Base-by-base conservation (phyloP, 805 yeast genomes). In the Wickerhamiella siamensis region DNA sequence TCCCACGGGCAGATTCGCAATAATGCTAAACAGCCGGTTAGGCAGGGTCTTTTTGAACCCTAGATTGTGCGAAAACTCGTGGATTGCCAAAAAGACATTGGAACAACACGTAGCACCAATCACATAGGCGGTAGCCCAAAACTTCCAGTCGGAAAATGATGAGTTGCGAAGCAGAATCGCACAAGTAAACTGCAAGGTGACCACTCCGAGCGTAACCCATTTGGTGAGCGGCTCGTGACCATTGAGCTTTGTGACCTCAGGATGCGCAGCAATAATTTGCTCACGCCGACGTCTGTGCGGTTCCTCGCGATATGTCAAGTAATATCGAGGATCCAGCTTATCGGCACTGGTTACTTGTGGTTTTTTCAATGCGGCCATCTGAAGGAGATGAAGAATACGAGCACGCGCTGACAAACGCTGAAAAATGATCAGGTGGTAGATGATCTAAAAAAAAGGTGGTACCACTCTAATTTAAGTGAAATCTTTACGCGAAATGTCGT, bases 211-310 rank as follows among this genome's bases (percentile, higher is more conserved):
- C 15, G 81, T 77, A 14, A 81, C 72, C 65, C 79, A 86, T 56
- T 84, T 86, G 2, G 95, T 86, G 40, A 69, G 59, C 1, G 95
- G 93, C 58, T 86, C 96, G 46, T 75, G 82, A 4, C 95, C 95
- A 39, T 82, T 77, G 19, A 86, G 68, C 57, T 79, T 79, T 18
- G 79, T 67, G 18, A 86, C 81, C 47, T 83, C 76, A 0, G 95
- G 95, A 54, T 86, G 74, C 40, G 74, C 75, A 50, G 73, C 71
- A 52, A 86, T 62, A 43, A 86, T 86, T 44, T 67, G 69, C 61
- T 78, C 79, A 45, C 95, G 68, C 47, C 95, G 66, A 3, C 70
- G 52, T 2, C 78, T 72, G 55, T 86, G 95, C 2, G 94, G 94
- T 57, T 86, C 95, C 38, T 71, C 71, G 42, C 74, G 79, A 41